Conservation (phyloP, 2,329 filamentous ascomycete species). For the Cryoendolithus antarcticus region DNA sequence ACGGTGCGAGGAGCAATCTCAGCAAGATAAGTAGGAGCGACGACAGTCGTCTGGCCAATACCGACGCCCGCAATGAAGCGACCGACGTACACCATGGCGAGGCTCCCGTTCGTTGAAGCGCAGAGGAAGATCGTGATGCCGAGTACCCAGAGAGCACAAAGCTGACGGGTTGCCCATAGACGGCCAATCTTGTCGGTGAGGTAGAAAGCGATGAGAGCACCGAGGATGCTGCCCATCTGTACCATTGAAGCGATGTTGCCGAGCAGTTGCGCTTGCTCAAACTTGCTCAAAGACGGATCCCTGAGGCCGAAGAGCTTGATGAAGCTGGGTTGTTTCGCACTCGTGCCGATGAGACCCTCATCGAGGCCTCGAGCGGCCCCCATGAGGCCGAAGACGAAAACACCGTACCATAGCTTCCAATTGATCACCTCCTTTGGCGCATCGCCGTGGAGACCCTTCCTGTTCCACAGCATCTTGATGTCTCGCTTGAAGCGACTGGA, state of each 20-base stretch:
- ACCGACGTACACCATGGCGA: constrained; percentile 26
- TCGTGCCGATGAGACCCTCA: constrained; percentile 55
- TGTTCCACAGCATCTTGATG: constrained; percentile 14
- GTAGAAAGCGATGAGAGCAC: constrained; percentile 46
- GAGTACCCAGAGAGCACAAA: constrained; percentile 17
- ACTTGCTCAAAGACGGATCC: constrained; percentile 37
- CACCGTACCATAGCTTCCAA: constrained; percentile 67
- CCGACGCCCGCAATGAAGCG: constrained; percentile 30
- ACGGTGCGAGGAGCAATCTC: constrained; percentile 28
- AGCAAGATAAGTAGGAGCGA: constrained; percentile 49
- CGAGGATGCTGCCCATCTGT: constrained; percentile 62
- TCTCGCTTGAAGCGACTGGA: too few relatives aligned
- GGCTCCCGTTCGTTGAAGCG: constrained; percentile 25
- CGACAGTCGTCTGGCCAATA: constrained; percentile 41
- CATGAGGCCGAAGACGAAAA: constrained; percentile 46
- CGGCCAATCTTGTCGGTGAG: constrained; percentile 22
- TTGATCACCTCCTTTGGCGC: constrained; percentile 63
- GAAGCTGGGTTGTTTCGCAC: constrained; percentile 51
- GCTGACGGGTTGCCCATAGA: constrained; percentile 18
- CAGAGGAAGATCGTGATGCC: constrained; percentile 31
- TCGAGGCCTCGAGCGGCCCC: constrained; percentile 69
- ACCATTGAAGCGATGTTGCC: constrained; percentile 72
- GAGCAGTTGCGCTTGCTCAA: constrained; percentile 48
- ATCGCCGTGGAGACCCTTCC: constrained; percentile 39
- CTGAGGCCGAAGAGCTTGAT: constrained; percentile 46